A percentile compares a stretch with the other conserved stretches of the same genome.
phyloP scores from a whole-genome alignment of 306 rosid genomes.

The Amphicarpaea edgeworthii region DNA sequence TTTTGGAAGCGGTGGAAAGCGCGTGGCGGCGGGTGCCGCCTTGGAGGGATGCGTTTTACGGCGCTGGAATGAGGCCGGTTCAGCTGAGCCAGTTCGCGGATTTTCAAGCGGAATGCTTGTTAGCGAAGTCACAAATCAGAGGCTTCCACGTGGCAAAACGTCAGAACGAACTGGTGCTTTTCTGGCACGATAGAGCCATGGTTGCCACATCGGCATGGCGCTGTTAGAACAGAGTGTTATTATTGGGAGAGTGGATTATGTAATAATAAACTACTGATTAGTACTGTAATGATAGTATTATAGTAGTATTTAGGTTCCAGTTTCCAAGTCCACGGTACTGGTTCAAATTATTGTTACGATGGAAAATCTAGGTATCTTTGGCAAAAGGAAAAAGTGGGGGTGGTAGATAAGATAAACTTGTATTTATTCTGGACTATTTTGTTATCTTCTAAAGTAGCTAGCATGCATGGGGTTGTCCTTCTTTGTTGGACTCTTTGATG shows the following conservation, averaged over 20 bases:
- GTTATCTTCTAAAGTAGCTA: conserved; percentile 7
- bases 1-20: conserved; percentile 68
- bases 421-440: conserved; percentile 19
- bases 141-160: conserved; percentile 87
- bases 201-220: conserved; percentile 88
- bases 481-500: conserved; percentile 21
- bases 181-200: conserved; percentile 78
- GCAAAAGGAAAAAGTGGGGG: background rate
- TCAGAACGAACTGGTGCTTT: conserved; percentile 81
- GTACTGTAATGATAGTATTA: background rate
- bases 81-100: conserved; percentile 87
- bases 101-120: conserved; percentile 81
- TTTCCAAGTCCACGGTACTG: background rate
- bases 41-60: conserved; percentile 74
- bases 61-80: conserved; percentile 81
- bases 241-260: conserved; percentile 2
- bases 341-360: background rate
- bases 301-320: background rate
- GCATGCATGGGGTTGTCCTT: conserved; percentile 9
- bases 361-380: conserved; percentile 28
- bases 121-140: conserved; percentile 72
- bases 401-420: conserved; percentile 27
- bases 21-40: conserved; percentile 53
- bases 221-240: conserved; percentile 46
- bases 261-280: background rate